Percentiles rank a stretch among this genome's conserved stretches.
Evolutionary conservation across 2,329 filamentous ascomycete species (phyloP).

Genomic region (Monilinia fructicola): DNA sequence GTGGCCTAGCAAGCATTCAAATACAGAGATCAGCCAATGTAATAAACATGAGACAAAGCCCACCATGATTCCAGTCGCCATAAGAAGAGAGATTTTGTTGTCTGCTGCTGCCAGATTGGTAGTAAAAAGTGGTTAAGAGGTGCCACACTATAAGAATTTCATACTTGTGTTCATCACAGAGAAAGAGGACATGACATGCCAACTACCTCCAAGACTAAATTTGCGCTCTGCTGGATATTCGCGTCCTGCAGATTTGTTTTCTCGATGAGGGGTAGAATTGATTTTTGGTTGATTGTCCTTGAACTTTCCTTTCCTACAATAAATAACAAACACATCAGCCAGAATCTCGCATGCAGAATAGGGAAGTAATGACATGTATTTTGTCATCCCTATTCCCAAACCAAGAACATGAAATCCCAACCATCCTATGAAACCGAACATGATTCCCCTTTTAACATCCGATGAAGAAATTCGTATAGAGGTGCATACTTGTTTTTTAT

Average conservation of each 20-base stretch:
- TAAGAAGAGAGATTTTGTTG: not conserved
- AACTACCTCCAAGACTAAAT: slow-evolving; percentile 20
- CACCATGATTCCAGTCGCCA: slow-evolving; percentile 20
- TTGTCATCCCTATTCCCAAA: slow-evolving; percentile 23
- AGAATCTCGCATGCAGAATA: slow-evolving; percentile 18
- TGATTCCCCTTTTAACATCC: slow-evolving; percentile 10
- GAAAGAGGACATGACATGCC: slow-evolving; percentile 22
- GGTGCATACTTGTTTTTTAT: slow-evolving; percentile 18
- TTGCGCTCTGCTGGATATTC: slow-evolving; percentile 16
- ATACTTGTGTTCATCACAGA: slow-evolving; percentile 25
- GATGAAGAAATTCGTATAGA: not conserved
- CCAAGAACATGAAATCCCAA: slow-evolving; percentile 14
- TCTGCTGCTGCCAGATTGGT: slow-evolving; percentile 19
- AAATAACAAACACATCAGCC: slow-evolving; percentile 21
- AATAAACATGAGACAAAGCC: slow-evolving; percentile 23
- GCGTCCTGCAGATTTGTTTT: slow-evolving; percentile 12
- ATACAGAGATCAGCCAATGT: slow-evolving; percentile 25
- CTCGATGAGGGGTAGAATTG: slow-evolving; percentile 8
- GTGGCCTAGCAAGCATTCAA: slow-evolving; percentile 34
- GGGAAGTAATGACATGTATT: slow-evolving; percentile 24
- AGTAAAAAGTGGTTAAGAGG: slow-evolving; percentile 9
- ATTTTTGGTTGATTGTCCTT: slow-evolving; percentile 11
- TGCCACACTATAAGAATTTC: slow-evolving; percentile 22
- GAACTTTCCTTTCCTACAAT: slow-evolving; percentile 18
- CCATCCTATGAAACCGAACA: slow-evolving; percentile 18